A percentile compares a stretch with the other conserved stretches of the same genome.
Evolutionary conservation across 1,284 basidiomycete genomes (phyloP).

Genomic region (Phylloboletellus chloephorus): DNA sequence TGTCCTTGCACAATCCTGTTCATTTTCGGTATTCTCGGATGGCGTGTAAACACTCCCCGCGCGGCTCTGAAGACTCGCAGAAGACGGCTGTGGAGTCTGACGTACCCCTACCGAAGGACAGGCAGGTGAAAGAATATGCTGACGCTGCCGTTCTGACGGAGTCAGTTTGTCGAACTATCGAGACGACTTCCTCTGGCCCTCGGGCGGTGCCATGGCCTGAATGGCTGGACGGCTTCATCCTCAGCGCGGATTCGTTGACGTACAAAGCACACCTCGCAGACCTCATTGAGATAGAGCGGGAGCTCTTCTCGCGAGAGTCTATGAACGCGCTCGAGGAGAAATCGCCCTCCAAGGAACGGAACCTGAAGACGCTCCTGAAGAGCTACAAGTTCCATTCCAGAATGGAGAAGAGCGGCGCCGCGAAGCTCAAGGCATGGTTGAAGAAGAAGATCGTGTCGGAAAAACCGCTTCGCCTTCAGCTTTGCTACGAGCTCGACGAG

Average conservation of each 20-base stretch:
- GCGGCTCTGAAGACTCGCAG: slow-evolving; percentile 56
- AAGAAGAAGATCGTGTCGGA: slow-evolving; percentile 48
- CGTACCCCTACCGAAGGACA: slow-evolving; percentile 17
- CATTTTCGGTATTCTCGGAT: slow-evolving; percentile 32
- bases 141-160: slow-evolving; percentile 26
- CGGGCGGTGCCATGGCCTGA: slow-evolving; percentile 36
- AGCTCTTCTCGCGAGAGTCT: slow-evolving; percentile 29
- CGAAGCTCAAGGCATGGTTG: slow-evolving; percentile 57
- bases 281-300: slow-evolving; percentile 37
- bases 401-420: slow-evolving; percentile 34
- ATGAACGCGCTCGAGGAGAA: slow-evolving; percentile 29
- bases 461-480: slow-evolving; percentile 33
- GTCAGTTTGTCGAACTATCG: slow-evolving; percentile 13
- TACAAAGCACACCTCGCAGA: slow-evolving; percentile 35
- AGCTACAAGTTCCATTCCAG: slow-evolving; percentile 38
- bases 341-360: slow-evolving; percentile 30
- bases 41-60: slow-evolving; percentile 28
- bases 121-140: slow-evolving; percentile 17
- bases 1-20: slow-evolving; percentile 15
- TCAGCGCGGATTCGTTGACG: slow-evolving; percentile 32
- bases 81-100: slow-evolving; percentile 39
- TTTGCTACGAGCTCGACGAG: slow-evolving; percentile 35
- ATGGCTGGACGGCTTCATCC: slow-evolving; percentile 35
- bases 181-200: slow-evolving; percentile 23
- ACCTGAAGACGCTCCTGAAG: slow-evolving; percentile 35